phyloP scores from a whole-genome alignment of 768 basidiomycete species.

The Boletus huronensis region DNA sequence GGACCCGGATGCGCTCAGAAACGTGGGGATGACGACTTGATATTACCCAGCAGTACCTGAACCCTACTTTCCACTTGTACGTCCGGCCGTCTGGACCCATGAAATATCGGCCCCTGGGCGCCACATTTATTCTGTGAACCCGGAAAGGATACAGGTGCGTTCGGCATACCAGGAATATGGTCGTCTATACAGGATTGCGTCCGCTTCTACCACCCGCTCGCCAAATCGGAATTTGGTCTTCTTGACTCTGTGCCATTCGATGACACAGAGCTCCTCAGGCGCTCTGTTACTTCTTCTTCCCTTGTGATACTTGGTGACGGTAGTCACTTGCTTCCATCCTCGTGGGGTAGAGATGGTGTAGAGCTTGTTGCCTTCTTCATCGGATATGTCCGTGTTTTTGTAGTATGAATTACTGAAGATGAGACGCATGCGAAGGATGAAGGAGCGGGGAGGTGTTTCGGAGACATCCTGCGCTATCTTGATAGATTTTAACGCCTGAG shows the following conservation, averaged over 20 bases:
- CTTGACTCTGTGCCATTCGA: conserved; percentile 29
- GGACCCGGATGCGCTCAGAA: background rate
- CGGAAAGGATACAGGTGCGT: background rate
- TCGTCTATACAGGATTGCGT: conserved; percentile 11
- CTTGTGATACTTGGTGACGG: conserved; percentile 6
- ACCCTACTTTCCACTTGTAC: conserved; percentile 32
- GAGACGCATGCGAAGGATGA: conserved; percentile 8
- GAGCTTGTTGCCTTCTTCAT: conserved; percentile 18
- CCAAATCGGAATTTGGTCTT: conserved; percentile 28
- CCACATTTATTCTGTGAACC: background rate
- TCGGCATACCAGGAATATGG: conserved; percentile 10
- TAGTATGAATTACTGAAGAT: conserved; percentile 13
- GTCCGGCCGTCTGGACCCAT: conserved; percentile 28
- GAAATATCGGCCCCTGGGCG: conserved; percentile 27
- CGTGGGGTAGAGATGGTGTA: conserved; percentile 17
- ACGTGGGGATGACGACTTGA: background rate
- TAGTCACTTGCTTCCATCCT: conserved; percentile 12
- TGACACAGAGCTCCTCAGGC: conserved; percentile 23
- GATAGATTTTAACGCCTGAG: background rate
- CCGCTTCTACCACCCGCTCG: conserved; percentile 19
- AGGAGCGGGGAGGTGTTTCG: background rate
- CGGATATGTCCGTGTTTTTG: conserved; percentile 18
- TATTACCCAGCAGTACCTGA: conserved; percentile 20
- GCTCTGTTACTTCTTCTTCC: background rate
- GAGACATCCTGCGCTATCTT: background rate